phyloP scores from a whole-genome alignment of 1,139 yeast genomes.

The Candida smagusa region DNA sequence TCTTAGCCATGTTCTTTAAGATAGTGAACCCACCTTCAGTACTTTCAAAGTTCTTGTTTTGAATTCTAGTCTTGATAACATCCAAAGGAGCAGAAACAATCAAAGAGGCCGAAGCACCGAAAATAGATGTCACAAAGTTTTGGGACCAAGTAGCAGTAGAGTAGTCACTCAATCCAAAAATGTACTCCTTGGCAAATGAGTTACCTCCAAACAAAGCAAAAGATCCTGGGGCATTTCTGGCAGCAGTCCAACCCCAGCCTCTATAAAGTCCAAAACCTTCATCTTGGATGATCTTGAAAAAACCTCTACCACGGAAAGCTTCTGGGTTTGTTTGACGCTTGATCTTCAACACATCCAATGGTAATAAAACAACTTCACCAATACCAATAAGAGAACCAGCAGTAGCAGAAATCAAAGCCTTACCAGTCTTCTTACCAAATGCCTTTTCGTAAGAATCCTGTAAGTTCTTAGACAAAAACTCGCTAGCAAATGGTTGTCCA shows the following conservation, averaged over 20 bases:
- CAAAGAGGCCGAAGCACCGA: slow-evolving; percentile 96
- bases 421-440: slow-evolving; percentile 94
- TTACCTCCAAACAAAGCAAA: slow-evolving; percentile 97
- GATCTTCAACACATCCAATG: slow-evolving; percentile 93
- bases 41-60: slow-evolving; percentile 91
- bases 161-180: slow-evolving; percentile 83
- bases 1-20: slow-evolving; percentile 86
- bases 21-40: slow-evolving; percentile 93
- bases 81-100: slow-evolving; percentile 97
- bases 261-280: slow-evolving; percentile 93
- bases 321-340: slow-evolving; percentile 99
- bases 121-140: slow-evolving; percentile 92
- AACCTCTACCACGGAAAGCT: slow-evolving; percentile 96
- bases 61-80: slow-evolving; percentile 97
- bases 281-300: slow-evolving; percentile 75
- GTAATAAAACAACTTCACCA: slow-evolving; percentile 94
- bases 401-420: slow-evolving; percentile 92
- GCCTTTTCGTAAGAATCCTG: slow-evolving; percentile 63
- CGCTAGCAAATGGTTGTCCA: slow-evolving; percentile 98
- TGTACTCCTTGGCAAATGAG: slow-evolving; percentile 96
- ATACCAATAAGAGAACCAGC: slow-evolving; percentile 97
- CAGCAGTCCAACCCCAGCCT: slow-evolving; percentile 99
- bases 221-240: slow-evolving; percentile 98
- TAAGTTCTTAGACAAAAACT: slow-evolving; percentile 76
- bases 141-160: slow-evolving; percentile 91